Base-by-base conservation (phyloP, 257 asterid genomes). In the Datura wrightii region DNA sequence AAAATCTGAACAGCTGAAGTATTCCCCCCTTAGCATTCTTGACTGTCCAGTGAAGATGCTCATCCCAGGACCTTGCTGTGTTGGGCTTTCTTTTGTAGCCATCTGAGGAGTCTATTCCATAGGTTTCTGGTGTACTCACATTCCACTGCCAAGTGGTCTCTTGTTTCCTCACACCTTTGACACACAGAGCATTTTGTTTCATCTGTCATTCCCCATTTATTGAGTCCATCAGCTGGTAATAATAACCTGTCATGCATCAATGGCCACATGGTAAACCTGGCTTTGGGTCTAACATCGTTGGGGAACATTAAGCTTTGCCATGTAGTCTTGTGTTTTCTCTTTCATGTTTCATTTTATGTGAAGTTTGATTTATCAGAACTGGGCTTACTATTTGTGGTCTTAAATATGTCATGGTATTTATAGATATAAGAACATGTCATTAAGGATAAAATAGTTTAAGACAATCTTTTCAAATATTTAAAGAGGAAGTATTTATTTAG, bases 221-320 rank as follows among this genome's bases (percentile, higher is more conserved):
- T 11, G 71, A 6, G 9, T 31, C 44, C 5, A 34, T 4, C n/a
- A 34, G 44, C 71, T 31, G 71, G 31, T 34, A 9, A 60, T 19
- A 62, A 36, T 31, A 62, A 24, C 41, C 70, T 62, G 18, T 31
- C 70, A 5, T 34, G 72, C 44, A 34, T 65, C 42, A 65, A 10
- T 5, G 11, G 42, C 44, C 41, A 31, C 16, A 11, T 63, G 71
- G 42, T 65, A 65, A 65, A 65, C 44, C 72, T 65, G 44, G 72
- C 14, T 36, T 65, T 65, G 72, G 71, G 72, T 34, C 42, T 34
- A 63, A 44, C 41, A 65, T 65, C 46, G 13, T 16, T 34, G n/a
- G 13, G 72, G 72, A 11, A 65, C 72, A 65, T 65, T 65, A 65
- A 42, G 71, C n/a, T 62, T 31, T 62, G 10, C 37, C 71, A 63